Evolutionary conservation across 2,329 filamentous ascomycete genomes (phyloP).

Genomic region (Ophiostoma novo-ulmi): DNA sequence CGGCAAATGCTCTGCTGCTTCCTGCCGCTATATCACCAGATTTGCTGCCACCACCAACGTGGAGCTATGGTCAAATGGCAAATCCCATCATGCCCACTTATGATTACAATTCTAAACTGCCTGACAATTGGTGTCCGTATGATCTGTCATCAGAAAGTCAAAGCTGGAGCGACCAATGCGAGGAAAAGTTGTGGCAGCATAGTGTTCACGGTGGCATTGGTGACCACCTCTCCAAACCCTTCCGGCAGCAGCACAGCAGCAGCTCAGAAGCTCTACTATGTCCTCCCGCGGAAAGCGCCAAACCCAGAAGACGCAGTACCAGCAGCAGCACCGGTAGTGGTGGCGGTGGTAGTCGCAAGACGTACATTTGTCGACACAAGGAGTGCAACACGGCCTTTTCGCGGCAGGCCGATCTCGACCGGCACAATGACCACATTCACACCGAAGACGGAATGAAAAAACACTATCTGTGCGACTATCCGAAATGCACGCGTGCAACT

Average conservation of each 20-base stretch:
- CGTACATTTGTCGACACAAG: background rate
- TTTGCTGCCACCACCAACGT: background rate
- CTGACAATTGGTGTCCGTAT: background rate
- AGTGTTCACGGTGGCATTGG: background rate
- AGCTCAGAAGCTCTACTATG: background rate
- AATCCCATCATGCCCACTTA: background rate
- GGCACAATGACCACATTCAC: conserved; percentile 50
- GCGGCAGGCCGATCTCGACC: conserved; percentile 50
- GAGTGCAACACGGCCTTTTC: conserved; percentile 46
- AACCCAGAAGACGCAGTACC: background rate
- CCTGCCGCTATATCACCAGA: background rate
- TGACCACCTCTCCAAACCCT: background rate
- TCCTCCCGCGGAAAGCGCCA: background rate
- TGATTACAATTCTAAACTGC: background rate
- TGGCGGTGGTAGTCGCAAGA: background rate
- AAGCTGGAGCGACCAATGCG: background rate
- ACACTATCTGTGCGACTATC: conserved; percentile 49
- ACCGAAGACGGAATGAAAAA: conserved; percentile 39
- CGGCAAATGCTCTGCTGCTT: background rate
- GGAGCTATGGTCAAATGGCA: background rate
- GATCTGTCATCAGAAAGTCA: background rate
- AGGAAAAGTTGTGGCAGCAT: too few species aligned
- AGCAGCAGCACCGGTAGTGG: background rate
- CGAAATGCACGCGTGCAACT: conserved; percentile 41
- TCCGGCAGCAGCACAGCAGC: background rate